Evolutionary conservation across 805 yeast genomes (phyloP).

Genomic region (Komagataella mondaviorum): DNA sequence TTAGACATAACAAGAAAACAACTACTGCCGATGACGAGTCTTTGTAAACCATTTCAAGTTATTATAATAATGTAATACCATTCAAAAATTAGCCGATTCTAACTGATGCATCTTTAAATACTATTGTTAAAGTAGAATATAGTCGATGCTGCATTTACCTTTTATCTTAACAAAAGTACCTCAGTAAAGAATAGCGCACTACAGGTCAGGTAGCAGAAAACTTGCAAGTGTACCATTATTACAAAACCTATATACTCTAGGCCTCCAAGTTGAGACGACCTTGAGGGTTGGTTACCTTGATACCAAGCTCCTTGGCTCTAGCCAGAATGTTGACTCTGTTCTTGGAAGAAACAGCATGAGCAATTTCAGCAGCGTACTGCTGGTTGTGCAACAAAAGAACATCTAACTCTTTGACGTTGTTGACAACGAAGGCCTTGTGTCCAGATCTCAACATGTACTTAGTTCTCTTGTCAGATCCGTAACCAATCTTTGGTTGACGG

Average conservation of each 20-base stretch:
- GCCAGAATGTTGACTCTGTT: conserved; percentile 95
- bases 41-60: conserved; percentile 3
- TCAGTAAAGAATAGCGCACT: not conserved
- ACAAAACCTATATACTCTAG: conserved; percentile 21
- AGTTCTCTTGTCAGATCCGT: conserved; percentile 99
- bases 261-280: conserved; percentile 98
- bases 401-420: conserved; percentile 89
- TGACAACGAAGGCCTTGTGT: conserved; percentile 92
- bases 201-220: not conserved
- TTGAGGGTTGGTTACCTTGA: conserved; percentile 98
- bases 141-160: not conserved
- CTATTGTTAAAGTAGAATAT: not conserved
- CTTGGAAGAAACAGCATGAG: conserved; percentile 96
- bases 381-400: conserved; percentile 92
- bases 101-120: not conserved
- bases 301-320: conserved; percentile 96
- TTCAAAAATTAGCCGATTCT: not conserved
- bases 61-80: not conserved
- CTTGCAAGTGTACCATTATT: not conserved
- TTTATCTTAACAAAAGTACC: too few species aligned
- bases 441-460: conserved; percentile 94
- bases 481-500: conserved; percentile 98
- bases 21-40: conserved; percentile 22
- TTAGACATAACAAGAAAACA: conserved; percentile 38
- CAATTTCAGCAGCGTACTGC: conserved; percentile 99